These are phyloP conservation scores for Cyberlindnera nakhonratchasimensis DNA, from an alignment of 805 yeast genomes.

Conservation along the genomic window DNA sequence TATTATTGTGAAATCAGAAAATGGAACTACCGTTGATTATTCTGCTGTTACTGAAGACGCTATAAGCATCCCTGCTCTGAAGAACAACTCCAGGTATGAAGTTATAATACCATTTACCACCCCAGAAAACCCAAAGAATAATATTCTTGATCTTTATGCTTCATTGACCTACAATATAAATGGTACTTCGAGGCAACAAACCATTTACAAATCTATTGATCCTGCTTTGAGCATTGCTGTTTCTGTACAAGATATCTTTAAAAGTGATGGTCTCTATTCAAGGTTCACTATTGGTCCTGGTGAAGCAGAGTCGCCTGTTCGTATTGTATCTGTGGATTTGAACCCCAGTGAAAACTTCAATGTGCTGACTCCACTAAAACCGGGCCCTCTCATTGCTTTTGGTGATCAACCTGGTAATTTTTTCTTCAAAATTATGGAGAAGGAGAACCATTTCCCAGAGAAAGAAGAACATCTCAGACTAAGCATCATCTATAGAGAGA, in stretches of 20 bases:
- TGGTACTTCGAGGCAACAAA: slow-evolving; percentile 19
- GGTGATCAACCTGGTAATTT: slow-evolving; percentile 68
- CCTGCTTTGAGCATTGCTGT: slow-evolving; percentile 62
- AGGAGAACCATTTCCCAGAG: slow-evolving; percentile 19
- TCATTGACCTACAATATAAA: slow-evolving; percentile 11
- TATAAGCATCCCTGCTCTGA: slow-evolving; percentile 6
- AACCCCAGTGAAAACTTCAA: slow-evolving; percentile 31
- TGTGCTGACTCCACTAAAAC: slow-evolving; percentile 31
- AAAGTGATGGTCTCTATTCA: slow-evolving; percentile 51
- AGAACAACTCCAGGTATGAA: slow-evolving; percentile 18
- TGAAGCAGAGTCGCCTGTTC: slow-evolving; percentile 46
- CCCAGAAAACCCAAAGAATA: slow-evolving; percentile 20
- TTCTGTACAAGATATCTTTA: slow-evolving; percentile 77
- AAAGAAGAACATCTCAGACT: slow-evolving; percentile 40
- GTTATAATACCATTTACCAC: slow-evolving; percentile 33
- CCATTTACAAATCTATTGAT: slow-evolving; percentile 36
- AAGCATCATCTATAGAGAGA: slow-evolving; percentile 42
- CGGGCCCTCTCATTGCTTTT: slow-evolving; percentile 45
- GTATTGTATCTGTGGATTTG: slow-evolving; percentile 45
- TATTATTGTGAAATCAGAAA: slow-evolving; percentile 4
- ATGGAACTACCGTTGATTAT: background rate
- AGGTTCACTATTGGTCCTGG: slow-evolving; percentile 68
- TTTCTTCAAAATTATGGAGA: slow-evolving; percentile 49
- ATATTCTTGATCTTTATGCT: slow-evolving; percentile 13
- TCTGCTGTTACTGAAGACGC: slow-evolving; percentile 3